A percentile compares a stretch with the other conserved stretches of the same genome.
Evolutionary conservation across 1,139 yeast species (phyloP).

Genomic region (Spathaspora jeffriesii): DNA sequence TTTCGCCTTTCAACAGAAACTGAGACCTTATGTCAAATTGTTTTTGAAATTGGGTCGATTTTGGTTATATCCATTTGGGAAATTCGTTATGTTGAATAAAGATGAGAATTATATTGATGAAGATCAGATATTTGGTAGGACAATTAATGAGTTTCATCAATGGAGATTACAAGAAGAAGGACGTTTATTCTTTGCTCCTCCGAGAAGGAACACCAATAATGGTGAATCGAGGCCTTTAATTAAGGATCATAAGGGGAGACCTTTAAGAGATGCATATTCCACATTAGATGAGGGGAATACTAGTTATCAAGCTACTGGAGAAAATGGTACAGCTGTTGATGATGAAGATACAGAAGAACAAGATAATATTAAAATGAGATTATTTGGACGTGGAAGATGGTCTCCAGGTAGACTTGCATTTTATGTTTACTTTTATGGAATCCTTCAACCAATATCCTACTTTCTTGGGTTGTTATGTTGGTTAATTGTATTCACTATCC

Average conservation of each 20-base stretch:
- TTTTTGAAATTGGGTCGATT: conserved; percentile 68
- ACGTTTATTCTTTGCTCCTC: conserved; percentile 71
- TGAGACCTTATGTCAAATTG: conserved; percentile 58
- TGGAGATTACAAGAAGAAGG: conserved; percentile 87
- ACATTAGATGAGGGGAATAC: conserved; percentile 26
- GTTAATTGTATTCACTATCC: conserved; percentile 87
- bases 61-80: conserved; percentile 86
- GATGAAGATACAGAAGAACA: not conserved
- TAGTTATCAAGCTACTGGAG: too few relatives aligned
- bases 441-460: conserved; percentile 68
- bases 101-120: conserved; percentile 84
- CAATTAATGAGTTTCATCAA: conserved; percentile 79
- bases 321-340: not conserved
- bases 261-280: conserved; percentile 40
- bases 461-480: conserved; percentile 66
- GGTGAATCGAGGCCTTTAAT: conserved; percentile 37
- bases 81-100: conserved; percentile 73
- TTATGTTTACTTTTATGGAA: conserved; percentile 67
- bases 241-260: conserved; percentile 47
- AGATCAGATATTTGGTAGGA: conserved; percentile 87
- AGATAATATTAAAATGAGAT: conserved; percentile 52
- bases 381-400: conserved; percentile 96
- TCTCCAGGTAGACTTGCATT: conserved; percentile 79
- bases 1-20: conserved; percentile 35
- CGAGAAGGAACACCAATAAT: conserved; percentile 39